These are phyloP conservation scores for Limonium bicolor DNA, from an alignment of 148 eudicot species.

Conservation along the genomic window DNA sequence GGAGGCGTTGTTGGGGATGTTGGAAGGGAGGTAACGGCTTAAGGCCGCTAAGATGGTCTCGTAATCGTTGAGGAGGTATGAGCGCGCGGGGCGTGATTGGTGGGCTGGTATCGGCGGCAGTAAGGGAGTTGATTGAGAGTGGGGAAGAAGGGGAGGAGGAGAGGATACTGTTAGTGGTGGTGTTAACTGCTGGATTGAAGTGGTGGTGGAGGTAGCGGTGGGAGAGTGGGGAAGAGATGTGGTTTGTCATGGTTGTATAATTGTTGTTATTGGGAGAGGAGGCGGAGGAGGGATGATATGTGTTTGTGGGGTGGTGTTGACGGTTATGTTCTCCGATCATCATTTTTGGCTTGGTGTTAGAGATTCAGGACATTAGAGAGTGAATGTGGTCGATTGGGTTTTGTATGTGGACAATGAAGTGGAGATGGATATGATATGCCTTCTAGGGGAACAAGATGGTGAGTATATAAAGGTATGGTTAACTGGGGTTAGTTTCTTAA, in stretches of 20 bases:
- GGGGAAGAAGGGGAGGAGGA: background rate
- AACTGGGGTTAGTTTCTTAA: too few species aligned
- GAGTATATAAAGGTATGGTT: too few species aligned
- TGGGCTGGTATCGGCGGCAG: background rate
- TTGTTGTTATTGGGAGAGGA: background rate
- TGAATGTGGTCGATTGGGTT: too few species aligned
- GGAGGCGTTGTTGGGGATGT: background rate
- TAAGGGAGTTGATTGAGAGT: background rate
- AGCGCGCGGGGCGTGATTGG: background rate
- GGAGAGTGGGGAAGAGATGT: background rate
- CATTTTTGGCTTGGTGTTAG: too few species aligned
- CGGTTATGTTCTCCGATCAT: conserved; percentile 1
- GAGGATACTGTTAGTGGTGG: background rate
- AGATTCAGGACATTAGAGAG: too few species aligned
- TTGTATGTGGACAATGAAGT: too few species aligned
- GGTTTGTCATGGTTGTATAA: background rate
- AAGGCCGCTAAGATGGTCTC: conserved; percentile 2
- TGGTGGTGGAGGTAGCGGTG: background rate
- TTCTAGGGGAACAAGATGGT: too few species aligned
- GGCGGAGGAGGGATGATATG: background rate
- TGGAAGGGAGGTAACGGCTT: conserved; percentile 5
- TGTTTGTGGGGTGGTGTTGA: background rate
- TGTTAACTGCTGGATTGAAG: background rate
- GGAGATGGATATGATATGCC: too few species aligned
- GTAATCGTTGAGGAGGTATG: background rate